Percentiles rank a stretch among this genome's conserved stretches.
Conservation (phyloP, 768 basidiomycete species). For the Suillus subaureus region DNA sequence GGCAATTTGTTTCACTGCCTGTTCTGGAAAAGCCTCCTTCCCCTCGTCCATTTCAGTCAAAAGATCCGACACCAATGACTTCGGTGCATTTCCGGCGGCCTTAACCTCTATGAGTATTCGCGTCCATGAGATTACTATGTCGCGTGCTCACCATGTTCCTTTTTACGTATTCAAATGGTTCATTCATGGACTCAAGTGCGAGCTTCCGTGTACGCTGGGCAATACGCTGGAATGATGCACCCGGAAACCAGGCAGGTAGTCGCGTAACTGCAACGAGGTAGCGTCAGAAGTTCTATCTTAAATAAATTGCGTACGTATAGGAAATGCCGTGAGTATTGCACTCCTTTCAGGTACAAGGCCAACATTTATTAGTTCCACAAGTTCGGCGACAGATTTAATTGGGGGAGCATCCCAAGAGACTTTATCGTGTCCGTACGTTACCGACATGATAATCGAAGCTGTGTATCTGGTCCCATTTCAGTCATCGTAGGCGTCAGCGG, state of each 20-base stretch:
- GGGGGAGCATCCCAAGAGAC: conserved; percentile 29
- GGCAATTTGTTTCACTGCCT: conserved; percentile 28
- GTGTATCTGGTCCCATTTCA: conserved; percentile 25
- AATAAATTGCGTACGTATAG: conserved; percentile 25
- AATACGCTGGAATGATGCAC: conserved; percentile 29
- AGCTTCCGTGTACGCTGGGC: conserved; percentile 23
- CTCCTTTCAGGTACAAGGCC: conserved; percentile 29
- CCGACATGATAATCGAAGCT: conserved; percentile 33
- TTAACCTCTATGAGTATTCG: conserved; percentile 9
- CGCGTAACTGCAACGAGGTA: conserved; percentile 23
- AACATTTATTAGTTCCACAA: conserved; percentile 24
- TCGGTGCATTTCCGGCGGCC: conserved; percentile 25
- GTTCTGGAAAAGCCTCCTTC: conserved; percentile 21
- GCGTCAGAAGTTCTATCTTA: not conserved
- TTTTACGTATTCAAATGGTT: conserved; percentile 31
- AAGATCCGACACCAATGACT: conserved; percentile 34
- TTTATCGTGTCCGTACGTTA: conserved; percentile 32
- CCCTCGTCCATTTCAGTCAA: conserved; percentile 19
- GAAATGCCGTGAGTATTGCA: conserved; percentile 30
- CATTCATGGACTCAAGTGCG: conserved; percentile 25
- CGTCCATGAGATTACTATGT: not conserved
- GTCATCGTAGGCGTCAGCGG: not conserved
- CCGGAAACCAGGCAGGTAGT: conserved; percentile 33
- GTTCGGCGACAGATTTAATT: conserved; percentile 22
- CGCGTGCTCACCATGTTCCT: conserved; percentile 25